A percentile compares a stretch with the other conserved stretches of the same genome.
Evolutionary conservation across 768 basidiomycete species (phyloP).

Genomic region (Panaeolus papilionaceus): DNA sequence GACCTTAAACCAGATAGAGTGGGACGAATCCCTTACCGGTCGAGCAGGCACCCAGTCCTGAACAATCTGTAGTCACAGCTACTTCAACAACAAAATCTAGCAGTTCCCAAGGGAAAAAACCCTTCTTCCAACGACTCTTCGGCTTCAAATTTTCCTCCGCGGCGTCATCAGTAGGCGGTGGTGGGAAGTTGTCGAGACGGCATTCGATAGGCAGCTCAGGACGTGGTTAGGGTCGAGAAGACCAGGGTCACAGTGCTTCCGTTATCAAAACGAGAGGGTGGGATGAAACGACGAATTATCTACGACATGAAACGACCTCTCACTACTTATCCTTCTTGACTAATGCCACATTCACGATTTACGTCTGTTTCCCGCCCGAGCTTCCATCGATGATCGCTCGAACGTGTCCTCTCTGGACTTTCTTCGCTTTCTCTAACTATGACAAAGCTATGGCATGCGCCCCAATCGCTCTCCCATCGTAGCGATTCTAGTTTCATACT

Average conservation of each 20-base stretch:
- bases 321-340: slow-evolving; percentile 25
- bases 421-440: slow-evolving; percentile 18
- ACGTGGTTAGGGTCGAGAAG: slow-evolving; percentile 18
- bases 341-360: slow-evolving; percentile 25
- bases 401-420: slow-evolving; percentile 23
- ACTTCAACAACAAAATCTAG: slow-evolving; percentile 65
- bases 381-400: slow-evolving; percentile 28
- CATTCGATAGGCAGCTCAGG: slow-evolving; percentile 50
- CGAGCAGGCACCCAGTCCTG: slow-evolving; percentile 46
- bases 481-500: slow-evolving; percentile 22
- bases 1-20: slow-evolving; percentile 9
- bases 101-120: slow-evolving; percentile 52
- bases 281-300: slow-evolving; percentile 15
- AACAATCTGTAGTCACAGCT: slow-evolving; percentile 60
- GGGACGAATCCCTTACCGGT: slow-evolving; percentile 23
- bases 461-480: slow-evolving; percentile 25
- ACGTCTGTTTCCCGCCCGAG: slow-evolving; percentile 19
- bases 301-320: slow-evolving; percentile 15
- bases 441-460: slow-evolving; percentile 17
- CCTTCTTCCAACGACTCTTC: slow-evolving; percentile 68
- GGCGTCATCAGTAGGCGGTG: slow-evolving; percentile 42
- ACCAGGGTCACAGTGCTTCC: slow-evolving; percentile 15
- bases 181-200: slow-evolving; percentile 51
- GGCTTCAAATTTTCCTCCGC: slow-evolving; percentile 52
- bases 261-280: slow-evolving; percentile 10